A percentile compares a stretch with the other conserved stretches of the same genome.
Evolutionary conservation across 495 filamentous ascomycete genomes (phyloP).

Genomic region (Hypoxylon perforatum): DNA sequence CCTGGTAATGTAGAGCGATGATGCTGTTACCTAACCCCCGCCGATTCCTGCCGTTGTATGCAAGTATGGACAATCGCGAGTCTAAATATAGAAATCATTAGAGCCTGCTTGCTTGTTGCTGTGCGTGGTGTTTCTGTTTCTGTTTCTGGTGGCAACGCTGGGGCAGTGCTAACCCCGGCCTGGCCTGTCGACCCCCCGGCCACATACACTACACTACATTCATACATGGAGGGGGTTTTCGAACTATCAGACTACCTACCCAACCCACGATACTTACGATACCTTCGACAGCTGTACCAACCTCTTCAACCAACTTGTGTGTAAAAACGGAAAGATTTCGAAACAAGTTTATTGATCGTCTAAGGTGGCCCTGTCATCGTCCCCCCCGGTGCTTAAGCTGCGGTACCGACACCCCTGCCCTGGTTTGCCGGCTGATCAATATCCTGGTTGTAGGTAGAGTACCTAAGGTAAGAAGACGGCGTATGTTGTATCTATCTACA

Average conservation of each 20-base stretch:
- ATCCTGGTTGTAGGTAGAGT: conserved; percentile 7
- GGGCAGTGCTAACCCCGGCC: conserved; percentile 39
- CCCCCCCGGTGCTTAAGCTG: neutral
- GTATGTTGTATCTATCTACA: neutral
- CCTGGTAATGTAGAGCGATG: conserved; percentile 16
- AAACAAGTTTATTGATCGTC: conserved; percentile 22
- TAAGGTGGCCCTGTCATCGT: neutral
- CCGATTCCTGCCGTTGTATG: conserved; percentile 34
- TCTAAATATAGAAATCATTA: conserved; percentile 40
- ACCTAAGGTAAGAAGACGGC: too few species aligned
- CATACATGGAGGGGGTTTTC: neutral
- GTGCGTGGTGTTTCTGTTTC: conserved; percentile 24
- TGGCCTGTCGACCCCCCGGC: neutral
- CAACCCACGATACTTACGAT: conserved; percentile 7
- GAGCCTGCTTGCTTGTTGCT: conserved; percentile 20
- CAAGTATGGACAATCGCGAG: neutral
- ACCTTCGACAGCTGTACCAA: neutral
- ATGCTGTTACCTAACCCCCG: conserved; percentile 25
- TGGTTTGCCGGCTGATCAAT: conserved; percentile 17
- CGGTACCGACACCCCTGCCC: conserved; percentile 2
- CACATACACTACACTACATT: too few species aligned
- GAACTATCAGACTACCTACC: too few species aligned
- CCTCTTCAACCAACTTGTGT: conserved; percentile 8
- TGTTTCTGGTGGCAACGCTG: conserved; percentile 36
- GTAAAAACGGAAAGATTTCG: conserved; percentile 1